phyloP scores from a whole-genome alignment of 2,329 filamentous ascomycete genomes.

The Talaromyces sp. region DNA sequence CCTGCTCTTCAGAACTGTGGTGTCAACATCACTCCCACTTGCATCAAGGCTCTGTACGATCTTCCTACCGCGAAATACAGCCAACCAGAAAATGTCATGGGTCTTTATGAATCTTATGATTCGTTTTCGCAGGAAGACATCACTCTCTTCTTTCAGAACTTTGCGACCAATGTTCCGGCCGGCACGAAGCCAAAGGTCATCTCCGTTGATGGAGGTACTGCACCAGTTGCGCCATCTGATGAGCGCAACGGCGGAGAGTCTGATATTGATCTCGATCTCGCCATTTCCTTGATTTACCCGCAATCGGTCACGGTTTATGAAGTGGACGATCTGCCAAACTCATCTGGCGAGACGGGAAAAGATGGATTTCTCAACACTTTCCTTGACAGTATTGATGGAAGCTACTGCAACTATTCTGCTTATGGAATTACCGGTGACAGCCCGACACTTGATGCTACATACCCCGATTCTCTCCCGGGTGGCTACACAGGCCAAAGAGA shows the following conservation, averaged over 20 bases:
- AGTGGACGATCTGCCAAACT: constrained; percentile 14
- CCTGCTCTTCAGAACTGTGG: constrained; percentile 11
- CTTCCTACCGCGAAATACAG: constrained; percentile 5
- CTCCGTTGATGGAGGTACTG: constrained; percentile 13
- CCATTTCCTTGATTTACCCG: constrained; percentile 11
- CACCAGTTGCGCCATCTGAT: constrained; percentile 5
- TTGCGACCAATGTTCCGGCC: constrained; percentile 1
- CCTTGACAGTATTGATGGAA: constrained; percentile 14
- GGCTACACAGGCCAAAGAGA: constrained; percentile 8
- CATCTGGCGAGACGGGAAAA: neutral
- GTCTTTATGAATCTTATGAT: constrained; percentile 9
- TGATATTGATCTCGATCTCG: constrained; percentile 13
- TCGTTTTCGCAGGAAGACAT: constrained; percentile 14
- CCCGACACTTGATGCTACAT: constrained; percentile 8
- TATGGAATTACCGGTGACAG: constrained; percentile 9
- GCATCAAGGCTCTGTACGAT: constrained; percentile 12
- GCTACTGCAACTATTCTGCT: constrained; percentile 12
- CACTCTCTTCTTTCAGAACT: constrained; percentile 13
- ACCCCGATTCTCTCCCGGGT: constrained; percentile 4
- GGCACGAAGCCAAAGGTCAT: constrained; percentile 12
- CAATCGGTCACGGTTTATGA: constrained; percentile 12
- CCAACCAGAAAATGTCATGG: constrained; percentile 14
- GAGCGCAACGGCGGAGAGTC: constrained; percentile 14
- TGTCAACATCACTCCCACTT: constrained; percentile 14
- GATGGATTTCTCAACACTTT: constrained; percentile 13